Evolutionary conservation across 1,284 basidiomycete genomes (phyloP).

Genomic region (Microbotryum scabiosae): DNA sequence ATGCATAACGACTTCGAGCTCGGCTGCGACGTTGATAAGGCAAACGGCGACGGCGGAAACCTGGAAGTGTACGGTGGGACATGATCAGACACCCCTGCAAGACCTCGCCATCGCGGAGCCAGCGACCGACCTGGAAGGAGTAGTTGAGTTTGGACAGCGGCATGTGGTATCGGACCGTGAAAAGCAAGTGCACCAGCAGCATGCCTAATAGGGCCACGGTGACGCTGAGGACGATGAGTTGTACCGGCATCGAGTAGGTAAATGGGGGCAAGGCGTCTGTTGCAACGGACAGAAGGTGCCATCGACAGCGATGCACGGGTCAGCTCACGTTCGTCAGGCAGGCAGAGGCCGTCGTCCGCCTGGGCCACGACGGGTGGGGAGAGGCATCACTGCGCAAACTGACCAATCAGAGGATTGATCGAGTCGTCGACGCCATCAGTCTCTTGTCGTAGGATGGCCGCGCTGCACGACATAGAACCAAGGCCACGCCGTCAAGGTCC

Average conservation of each 20-base stretch:
- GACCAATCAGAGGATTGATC: no score
- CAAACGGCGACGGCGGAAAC: constrained; percentile 20
- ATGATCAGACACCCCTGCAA: no score
- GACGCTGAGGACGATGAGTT: constrained; percentile 79
- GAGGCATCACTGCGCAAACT: no score
- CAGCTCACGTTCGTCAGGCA: no score
- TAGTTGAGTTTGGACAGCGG: constrained; percentile 89
- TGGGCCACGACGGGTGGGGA: no score
- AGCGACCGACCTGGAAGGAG: constrained; percentile 65
- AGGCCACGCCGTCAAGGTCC: no score
- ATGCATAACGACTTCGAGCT: constrained; percentile 52
- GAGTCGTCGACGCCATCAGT: no score
- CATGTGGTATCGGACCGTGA: constrained; percentile 94
- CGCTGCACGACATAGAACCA: no score
- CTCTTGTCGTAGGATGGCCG: no score
- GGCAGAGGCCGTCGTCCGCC: no score
- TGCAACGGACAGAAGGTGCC: constrained; percentile 7
- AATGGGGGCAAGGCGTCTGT: constrained; percentile 36
- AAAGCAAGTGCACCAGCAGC: constrained; percentile 84
- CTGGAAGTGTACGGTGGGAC: neutral
- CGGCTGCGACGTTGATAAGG: constrained; percentile 33
- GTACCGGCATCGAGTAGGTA: constrained; percentile 78
- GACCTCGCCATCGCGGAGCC: neutral
- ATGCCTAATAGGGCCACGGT: constrained; percentile 76
- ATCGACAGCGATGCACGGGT: no score